Base-by-base conservation (phyloP, 2,329 filamentous ascomycete species). In the Rosellinia necatrix region DNA sequence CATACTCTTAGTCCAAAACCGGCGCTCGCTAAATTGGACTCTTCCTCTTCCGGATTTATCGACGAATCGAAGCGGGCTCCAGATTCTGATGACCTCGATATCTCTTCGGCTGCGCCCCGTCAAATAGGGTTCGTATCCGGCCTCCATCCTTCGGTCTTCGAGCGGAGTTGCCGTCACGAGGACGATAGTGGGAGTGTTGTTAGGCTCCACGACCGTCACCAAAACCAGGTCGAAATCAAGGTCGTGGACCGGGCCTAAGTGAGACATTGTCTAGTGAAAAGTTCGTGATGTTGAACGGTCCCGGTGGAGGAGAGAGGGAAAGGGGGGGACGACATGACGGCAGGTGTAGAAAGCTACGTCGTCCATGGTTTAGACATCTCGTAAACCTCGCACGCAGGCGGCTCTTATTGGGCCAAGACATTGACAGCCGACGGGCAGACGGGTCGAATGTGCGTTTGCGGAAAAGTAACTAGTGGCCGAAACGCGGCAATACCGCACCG, bases 61-160 rank as follows among this genome's bases (percentile, higher is more conserved):
- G 21, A 41, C 29, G 27, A 40, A 42, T 48, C 41, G 42, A 19
- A 38, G 41, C n/a, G 51, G 50, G 44, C 56, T 49, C 35, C 51
- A 32, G 48, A 24, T 21, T 43, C 35, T 35, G 43, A 38, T 30
- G 52, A 52, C 48, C 21, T 38, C 34, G 43, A 40, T 29, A 35
- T 55, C 46, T 47, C 37, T 38, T 48, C n/a, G 32, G 37, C 40
- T 25, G 37, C 49, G 40, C 22, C n/a, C 22, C 52, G 27, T 59
- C 58, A 41, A 61, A 61, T 56, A 52, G 56, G 59, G 53, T 35
- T 54, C 22, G 35, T 35, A 44, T 58, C 53, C 59, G 52, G 38
- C 10, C 47, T 24, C 29, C 27, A 25, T 40, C 25, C 10, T 10
- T 53, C 41, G 13, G 22, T 25, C 35, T 32, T 35, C 34, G 5